A percentile compares a stretch with the other conserved stretches of the same genome.
Evolutionary conservation across 139 green algal genomes (phyloP).

Genomic region (Volvox reticuliferus): DNA sequence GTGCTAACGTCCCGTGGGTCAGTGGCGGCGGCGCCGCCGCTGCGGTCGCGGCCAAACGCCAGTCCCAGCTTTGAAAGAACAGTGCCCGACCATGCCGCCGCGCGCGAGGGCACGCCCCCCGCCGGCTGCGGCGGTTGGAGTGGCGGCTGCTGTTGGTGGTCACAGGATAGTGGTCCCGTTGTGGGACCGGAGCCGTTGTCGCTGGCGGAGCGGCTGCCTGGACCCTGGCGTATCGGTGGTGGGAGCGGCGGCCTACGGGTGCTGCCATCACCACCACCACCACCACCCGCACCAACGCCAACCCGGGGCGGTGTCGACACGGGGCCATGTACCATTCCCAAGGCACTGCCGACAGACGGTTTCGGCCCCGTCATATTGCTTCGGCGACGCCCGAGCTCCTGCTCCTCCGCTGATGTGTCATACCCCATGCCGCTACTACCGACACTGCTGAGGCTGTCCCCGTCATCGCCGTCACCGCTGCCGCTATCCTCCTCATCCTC

Average conservation of each 20-base stretch:
- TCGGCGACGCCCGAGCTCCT: not conserved
- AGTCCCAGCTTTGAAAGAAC: constrained; percentile 39
- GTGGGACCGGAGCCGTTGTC: not conserved
- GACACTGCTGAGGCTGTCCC: constrained; percentile 26
- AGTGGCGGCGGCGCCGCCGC: not conserved
- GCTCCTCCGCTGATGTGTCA: not conserved
- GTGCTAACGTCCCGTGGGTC: constrained; percentile 3
- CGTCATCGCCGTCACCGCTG: not conserved
- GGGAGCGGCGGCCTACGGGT: constrained; percentile 19
- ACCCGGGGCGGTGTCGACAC: not conserved
- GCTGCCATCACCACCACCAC: not conserved
- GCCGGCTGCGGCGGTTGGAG: not conserved
- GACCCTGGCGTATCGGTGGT: not conserved
- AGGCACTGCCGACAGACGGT: not conserved
- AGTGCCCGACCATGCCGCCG: not conserved
- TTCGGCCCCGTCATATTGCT: not conserved
- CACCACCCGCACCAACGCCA: not conserved
- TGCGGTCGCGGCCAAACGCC: not conserved
- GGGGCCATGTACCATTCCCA: not conserved
- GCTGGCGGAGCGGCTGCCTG: not conserved
- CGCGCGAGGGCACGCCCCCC: not conserved
- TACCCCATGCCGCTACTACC: constrained; percentile 34
- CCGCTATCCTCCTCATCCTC: not conserved
- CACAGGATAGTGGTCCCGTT: not conserved
- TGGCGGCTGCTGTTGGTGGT: not conserved